phyloP scores from a whole-genome alignment of 371 early-diverging fungal species.

The Rhizopus stolonifer region DNA sequence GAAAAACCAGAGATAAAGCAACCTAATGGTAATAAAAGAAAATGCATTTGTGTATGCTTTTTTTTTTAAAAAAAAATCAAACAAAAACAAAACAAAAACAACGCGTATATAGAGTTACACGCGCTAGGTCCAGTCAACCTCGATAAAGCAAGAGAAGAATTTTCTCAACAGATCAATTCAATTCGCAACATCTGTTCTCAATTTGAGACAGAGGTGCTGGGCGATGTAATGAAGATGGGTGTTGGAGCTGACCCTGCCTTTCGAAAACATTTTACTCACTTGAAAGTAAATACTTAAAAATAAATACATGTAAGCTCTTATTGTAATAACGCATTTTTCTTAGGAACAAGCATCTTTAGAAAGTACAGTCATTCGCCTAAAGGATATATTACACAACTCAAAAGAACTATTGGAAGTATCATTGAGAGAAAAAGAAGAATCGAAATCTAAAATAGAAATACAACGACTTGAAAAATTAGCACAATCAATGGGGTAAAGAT shows the following conservation, averaged over 20 bases:
- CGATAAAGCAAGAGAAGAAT: slow-evolving; percentile 48
- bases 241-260: slow-evolving; percentile 55
- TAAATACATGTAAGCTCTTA: too few relatives aligned
- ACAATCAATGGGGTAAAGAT: slow-evolving; percentile 40
- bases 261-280: slow-evolving; percentile 55
- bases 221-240: slow-evolving; percentile 60
- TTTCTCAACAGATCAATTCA: slow-evolving; percentile 46
- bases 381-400: slow-evolving; percentile 45
- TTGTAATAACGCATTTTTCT: background rate
- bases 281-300: slow-evolving; percentile 34
- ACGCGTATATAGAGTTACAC: slow-evolving; percentile 44
- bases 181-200: slow-evolving; percentile 59
- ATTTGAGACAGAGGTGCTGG: slow-evolving; percentile 58
- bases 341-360: slow-evolving; percentile 57
- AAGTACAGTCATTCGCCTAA: slow-evolving; percentile 50
- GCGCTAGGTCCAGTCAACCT: slow-evolving; percentile 57
- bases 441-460: slow-evolving; percentile 39
- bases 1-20: slow-evolving; percentile 8
- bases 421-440: slow-evolving; percentile 44
- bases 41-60: background rate
- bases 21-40: slow-evolving; percentile 25
- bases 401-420: slow-evolving; percentile 42
- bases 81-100: background rate
- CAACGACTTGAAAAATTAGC: slow-evolving; percentile 39
- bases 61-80: too few relatives aligned